A percentile compares a stretch with the other conserved stretches of the same genome.
These are phyloP conservation scores for Starmera caribaea DNA, from an alignment of 805 yeast species.

Conservation along the genomic window DNA sequence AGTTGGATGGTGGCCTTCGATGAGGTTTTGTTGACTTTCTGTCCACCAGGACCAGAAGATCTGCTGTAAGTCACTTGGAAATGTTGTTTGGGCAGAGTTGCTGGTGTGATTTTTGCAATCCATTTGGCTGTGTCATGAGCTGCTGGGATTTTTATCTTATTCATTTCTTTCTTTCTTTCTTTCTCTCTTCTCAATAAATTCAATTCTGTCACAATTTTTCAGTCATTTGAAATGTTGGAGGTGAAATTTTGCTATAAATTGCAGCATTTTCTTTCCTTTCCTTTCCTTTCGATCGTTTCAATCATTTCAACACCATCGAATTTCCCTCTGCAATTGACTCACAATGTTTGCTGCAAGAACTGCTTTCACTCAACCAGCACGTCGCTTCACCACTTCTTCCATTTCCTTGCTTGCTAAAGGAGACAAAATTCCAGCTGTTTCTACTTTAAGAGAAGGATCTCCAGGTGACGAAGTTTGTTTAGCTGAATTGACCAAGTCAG, in stretches of 20 bases:
- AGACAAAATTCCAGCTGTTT: conserved; percentile 46
- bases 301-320: neutral
- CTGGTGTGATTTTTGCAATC: conserved; percentile 24
- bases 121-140: conserved; percentile 25
- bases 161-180: conserved; percentile 12
- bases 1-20: conserved; percentile 58
- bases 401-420: conserved; percentile 35
- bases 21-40: conserved; percentile 64
- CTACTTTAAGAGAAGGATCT: conserved; percentile 45
- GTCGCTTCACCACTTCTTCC: conserved; percentile 17
- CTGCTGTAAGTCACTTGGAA: conserved; percentile 42
- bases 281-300: too few species aligned
- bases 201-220: too few species aligned
- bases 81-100: conserved; percentile 31
- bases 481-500: conserved; percentile 33
- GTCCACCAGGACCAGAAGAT: conserved; percentile 84
- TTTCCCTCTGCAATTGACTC: too few species aligned
- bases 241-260: too few species aligned
- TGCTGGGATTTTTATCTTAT: conserved; percentile 6
- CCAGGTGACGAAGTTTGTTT: conserved; percentile 57
- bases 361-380: conserved; percentile 2
- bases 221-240: too few species aligned
- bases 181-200: neutral
- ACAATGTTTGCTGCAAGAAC: neutral
- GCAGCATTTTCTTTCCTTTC: too few species aligned